Base-by-base conservation (phyloP, 108 stramenopile species). In the Chaetoceros tenuissimus region DNA sequence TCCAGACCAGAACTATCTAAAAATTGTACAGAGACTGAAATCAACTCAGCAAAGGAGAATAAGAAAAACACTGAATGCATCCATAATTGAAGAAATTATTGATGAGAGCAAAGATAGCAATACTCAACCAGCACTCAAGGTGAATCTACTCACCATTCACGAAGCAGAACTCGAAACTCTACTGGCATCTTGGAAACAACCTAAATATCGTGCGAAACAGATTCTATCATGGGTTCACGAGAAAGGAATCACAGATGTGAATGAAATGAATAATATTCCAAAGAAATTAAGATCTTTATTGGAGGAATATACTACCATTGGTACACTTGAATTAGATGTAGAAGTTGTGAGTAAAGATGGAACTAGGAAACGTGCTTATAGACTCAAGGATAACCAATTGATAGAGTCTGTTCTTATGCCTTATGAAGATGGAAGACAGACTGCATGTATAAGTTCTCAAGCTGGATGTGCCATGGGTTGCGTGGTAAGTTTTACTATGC, bases 391-490 rank as follows among this genome's bases (percentile, higher is more conserved):
- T 66, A 95, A 94, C 19, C 89, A 92, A 71, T 45, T 95, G 50
- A 97, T 98, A 59, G 97, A 98, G 72, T 82, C 86, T 3, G 97
- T 98, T 2, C 72, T 98, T 10, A 98, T 98, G 97, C 94, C 96
- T 22, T 98, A 98, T 69, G 62, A 85, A 28, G 95, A 96, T 67
- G 97, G 97, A 26, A 63, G 96, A 18, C 79, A 92, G 28, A 98
- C 97, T 13, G 96, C 97, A 3, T 98, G 97, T 59, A 97, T 98
- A 46, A 85, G 82, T 22, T 79, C 78, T 59, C 97, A 98, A 73
- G 97, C 95, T 0, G 97, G 97, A 31, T 98, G 97, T 73, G 97
- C 92, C 19, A 94, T 94, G 85, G 95, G 96, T 48, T 88, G 86
- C 63, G 82, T 80, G 46, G 86, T 94, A 72, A 90, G 86, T 70